A percentile compares a stretch with the other conserved stretches of the same genome.
These are phyloP conservation scores for Paecilomyces niveus DNA, from an alignment of 2,329 filamentous ascomycete genomes.

Conservation along the genomic window DNA sequence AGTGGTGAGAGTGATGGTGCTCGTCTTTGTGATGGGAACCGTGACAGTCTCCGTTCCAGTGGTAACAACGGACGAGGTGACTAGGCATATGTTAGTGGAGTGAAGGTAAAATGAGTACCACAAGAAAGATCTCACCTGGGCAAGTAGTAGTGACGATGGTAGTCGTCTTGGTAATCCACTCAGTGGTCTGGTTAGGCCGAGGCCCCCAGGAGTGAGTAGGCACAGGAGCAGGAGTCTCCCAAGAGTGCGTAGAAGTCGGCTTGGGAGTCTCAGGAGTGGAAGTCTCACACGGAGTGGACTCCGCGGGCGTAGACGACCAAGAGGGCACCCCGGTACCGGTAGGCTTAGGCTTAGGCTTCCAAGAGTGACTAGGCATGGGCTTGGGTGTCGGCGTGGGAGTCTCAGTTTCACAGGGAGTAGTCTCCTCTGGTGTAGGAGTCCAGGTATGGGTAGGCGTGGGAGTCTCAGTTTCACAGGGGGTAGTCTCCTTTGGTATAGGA, in stretches of 20 bases:
- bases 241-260: not conserved
- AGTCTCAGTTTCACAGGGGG: not conserved
- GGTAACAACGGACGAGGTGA: slow-evolving; percentile 21
- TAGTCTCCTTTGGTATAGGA: not conserved
- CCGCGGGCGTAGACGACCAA: too few species aligned
- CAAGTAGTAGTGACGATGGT: slow-evolving; percentile 27
- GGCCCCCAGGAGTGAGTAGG: slow-evolving; percentile 6
- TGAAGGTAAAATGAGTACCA: not conserved
- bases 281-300: not conserved
- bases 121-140: slow-evolving; percentile 20
- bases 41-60: slow-evolving; percentile 20
- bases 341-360: too few species aligned
- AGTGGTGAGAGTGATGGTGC: slow-evolving; percentile 21
- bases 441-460: too few species aligned
- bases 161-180: slow-evolving; percentile 11
- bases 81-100: slow-evolving; percentile 6
- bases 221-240: not conserved
- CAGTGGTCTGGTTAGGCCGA: slow-evolving; percentile 2
- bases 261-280: not conserved
- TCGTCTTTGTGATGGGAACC: slow-evolving; percentile 24
- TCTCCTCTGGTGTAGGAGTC: too few species aligned
- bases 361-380: too few species aligned
- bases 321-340: too few species aligned
- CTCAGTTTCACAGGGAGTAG: not conserved
- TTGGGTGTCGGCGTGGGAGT: too few species aligned